Conservation (phyloP, 2,329 filamentous ascomycete genomes). For the Penicillium paneum region DNA sequence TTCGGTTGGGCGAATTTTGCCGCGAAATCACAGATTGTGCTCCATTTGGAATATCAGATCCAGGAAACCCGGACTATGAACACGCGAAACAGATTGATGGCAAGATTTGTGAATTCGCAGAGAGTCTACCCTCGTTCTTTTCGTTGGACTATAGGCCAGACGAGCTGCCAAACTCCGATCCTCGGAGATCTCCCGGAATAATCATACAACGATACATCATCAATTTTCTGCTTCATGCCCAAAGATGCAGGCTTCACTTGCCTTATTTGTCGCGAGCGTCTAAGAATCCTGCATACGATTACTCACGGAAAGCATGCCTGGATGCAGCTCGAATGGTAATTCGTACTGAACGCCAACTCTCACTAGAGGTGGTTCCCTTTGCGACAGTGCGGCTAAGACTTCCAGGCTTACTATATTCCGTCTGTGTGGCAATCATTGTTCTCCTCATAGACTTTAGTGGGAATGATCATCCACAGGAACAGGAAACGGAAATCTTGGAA, state of each 20-base stretch:
- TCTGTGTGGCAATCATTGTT: constrained; percentile 41
- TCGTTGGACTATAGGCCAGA: constrained; percentile 15
- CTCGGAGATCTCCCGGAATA: constrained; percentile 15
- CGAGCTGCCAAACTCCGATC: constrained; percentile 7
- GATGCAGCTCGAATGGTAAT: constrained; percentile 34
- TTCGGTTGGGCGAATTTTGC: constrained; percentile 36
- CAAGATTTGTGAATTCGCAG: constrained; percentile 30
- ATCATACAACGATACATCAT: constrained; percentile 36
- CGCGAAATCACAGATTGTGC: constrained; percentile 37
- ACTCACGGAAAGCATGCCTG: constrained; percentile 37
- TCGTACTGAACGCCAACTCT: constrained; percentile 22
- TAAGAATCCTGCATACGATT: constrained; percentile 29
- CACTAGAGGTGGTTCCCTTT: constrained; percentile 20
- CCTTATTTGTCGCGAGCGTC: constrained; percentile 34
- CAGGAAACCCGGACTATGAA: constrained; percentile 24
- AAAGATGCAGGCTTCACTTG: constrained; percentile 39
- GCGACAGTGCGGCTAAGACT: constrained; percentile 25
- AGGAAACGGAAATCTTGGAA: constrained; percentile 32
- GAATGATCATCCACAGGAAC: constrained; percentile 22
- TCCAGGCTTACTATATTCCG: constrained; percentile 30
- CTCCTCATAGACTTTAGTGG: constrained; percentile 41
- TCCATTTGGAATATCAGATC: constrained; percentile 22
- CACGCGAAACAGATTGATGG: constrained; percentile 34
- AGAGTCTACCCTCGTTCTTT: constrained; percentile 36
- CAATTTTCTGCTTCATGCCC: constrained; percentile 35